phyloP scores from a whole-genome alignment of 1,284 basidiomycete species.

The Leccinum ponderosum region DNA sequence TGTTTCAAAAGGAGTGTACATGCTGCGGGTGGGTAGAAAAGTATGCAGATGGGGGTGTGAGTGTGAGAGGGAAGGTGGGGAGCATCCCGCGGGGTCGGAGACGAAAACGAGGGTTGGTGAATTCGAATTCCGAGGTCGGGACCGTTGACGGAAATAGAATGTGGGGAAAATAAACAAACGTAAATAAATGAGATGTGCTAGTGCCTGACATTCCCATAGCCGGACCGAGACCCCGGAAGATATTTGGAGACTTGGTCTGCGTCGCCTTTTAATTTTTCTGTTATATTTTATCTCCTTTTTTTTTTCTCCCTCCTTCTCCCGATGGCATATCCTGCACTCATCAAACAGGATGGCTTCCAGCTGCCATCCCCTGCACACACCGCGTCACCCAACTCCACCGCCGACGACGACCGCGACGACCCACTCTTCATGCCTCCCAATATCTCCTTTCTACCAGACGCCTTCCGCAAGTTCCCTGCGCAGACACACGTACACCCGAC shows the following conservation, averaged over 20 bases:
- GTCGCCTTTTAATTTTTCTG: background rate
- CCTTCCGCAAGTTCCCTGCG: slow-evolving; percentile 50
- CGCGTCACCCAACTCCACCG: slow-evolving; percentile 31
- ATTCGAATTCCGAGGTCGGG: slow-evolving; percentile 21
- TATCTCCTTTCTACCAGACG: slow-evolving; percentile 45
- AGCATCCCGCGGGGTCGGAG: background rate
- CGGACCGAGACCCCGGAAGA: slow-evolving; percentile 36
- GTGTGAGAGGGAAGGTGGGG: background rate
- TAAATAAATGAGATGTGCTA: slow-evolving; percentile 12
- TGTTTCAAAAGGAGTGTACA: background rate
- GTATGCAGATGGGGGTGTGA: background rate
- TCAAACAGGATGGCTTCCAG: slow-evolving; percentile 65
- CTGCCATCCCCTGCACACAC: slow-evolving; percentile 49
- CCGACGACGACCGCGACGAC: slow-evolving; percentile 30
- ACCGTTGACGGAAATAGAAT: slow-evolving; percentile 18
- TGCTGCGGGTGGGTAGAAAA: background rate
- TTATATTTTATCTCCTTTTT: background rate
- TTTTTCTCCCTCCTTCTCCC: background rate
- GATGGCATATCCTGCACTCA: slow-evolving; percentile 32
- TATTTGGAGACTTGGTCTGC: slow-evolving; percentile 8
- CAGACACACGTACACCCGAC: slow-evolving; percentile 17
- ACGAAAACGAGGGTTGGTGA: slow-evolving; percentile 9
- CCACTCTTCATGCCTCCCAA: slow-evolving; percentile 43
- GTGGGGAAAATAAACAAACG: slow-evolving; percentile 26
- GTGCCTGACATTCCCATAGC: slow-evolving; percentile 33